phyloP scores from a whole-genome alignment of 78 protist genomes.

The Speleostelium caveatum region DNA sequence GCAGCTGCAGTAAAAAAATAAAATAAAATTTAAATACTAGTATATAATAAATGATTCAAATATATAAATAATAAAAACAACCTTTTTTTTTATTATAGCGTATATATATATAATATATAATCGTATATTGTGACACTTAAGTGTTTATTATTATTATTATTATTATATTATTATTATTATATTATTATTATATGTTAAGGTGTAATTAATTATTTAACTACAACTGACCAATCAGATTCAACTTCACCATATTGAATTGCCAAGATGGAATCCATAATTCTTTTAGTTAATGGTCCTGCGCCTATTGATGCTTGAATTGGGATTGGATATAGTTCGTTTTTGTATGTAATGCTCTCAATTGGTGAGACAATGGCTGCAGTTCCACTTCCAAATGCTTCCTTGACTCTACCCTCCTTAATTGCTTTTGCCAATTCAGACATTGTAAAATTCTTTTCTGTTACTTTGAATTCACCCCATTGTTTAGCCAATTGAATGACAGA shows the following conservation, averaged over 20 bases:
- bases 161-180: too few relatives aligned
- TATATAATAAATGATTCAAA: too few relatives aligned
- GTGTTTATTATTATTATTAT: too few relatives aligned
- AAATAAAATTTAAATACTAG: too few relatives aligned
- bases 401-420: conserved; percentile 85
- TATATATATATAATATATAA: too few relatives aligned
- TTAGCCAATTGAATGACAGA: conserved; percentile 88
- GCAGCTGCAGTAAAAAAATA: too few relatives aligned
- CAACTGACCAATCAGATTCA: conserved; percentile 85
- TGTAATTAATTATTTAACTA: conserved; percentile 33
- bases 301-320: conserved; percentile 73
- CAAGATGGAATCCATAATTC: conserved; percentile 70
- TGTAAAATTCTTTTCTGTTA: conserved; percentile 90
- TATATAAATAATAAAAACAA: too few relatives aligned
- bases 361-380: conserved; percentile 98
- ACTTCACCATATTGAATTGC: conserved; percentile 92
- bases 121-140: too few relatives aligned
- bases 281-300: conserved; percentile 82
- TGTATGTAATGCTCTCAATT: conserved; percentile 85
- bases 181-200: too few relatives aligned
- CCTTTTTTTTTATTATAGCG: too few relatives aligned
- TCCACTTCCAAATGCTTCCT: conserved; percentile 98
- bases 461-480: conserved; percentile 91
- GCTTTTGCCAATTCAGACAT: conserved; percentile 92
- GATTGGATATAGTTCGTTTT: conserved; percentile 84